Conservation (phyloP, 805 yeast genomes). For the Candida takata region DNA sequence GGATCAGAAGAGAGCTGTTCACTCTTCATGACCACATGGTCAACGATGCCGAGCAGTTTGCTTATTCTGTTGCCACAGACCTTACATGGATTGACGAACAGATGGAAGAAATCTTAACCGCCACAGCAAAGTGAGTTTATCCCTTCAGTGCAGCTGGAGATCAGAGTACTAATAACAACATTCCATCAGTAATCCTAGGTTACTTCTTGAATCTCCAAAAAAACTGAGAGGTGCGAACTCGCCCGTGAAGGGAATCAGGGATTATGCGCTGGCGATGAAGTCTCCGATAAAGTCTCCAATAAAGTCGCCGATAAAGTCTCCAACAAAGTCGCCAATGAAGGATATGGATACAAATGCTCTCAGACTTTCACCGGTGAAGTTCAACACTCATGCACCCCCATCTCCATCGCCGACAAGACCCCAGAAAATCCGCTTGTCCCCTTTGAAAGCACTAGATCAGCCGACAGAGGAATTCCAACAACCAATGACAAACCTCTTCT, state of each 20-base stretch:
- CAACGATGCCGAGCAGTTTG: conserved; percentile 33
- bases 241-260: conserved; percentile 22
- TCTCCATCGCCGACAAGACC: conserved; percentile 4
- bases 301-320: conserved; percentile 18
- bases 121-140: conserved; percentile 20
- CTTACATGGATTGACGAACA: conserved; percentile 36
- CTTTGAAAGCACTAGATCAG: background rate
- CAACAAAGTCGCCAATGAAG: conserved; percentile 18
- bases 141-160: no score
- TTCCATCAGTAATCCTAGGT: conserved; percentile 18
- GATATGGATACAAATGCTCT: conserved; percentile 13
- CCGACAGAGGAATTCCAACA: no score
- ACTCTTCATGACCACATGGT: conserved; percentile 32
- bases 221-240: conserved; percentile 22
- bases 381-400: conserved; percentile 6
- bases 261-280: conserved; percentile 14
- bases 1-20: conserved; percentile 40
- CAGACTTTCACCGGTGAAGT: conserved; percentile 19
- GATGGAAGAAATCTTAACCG: conserved; percentile 28
- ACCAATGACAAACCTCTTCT: background rate
- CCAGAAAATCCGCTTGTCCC: background rate
- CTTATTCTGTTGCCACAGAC: conserved; percentile 32
- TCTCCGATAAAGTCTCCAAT: conserved; percentile 19
- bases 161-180: conserved; percentile 17
- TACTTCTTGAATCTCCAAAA: conserved; percentile 22